Evolutionary conservation across 2,329 filamentous ascomycete genomes (phyloP).

Genomic region (Microdochium bolleyi): DNA sequence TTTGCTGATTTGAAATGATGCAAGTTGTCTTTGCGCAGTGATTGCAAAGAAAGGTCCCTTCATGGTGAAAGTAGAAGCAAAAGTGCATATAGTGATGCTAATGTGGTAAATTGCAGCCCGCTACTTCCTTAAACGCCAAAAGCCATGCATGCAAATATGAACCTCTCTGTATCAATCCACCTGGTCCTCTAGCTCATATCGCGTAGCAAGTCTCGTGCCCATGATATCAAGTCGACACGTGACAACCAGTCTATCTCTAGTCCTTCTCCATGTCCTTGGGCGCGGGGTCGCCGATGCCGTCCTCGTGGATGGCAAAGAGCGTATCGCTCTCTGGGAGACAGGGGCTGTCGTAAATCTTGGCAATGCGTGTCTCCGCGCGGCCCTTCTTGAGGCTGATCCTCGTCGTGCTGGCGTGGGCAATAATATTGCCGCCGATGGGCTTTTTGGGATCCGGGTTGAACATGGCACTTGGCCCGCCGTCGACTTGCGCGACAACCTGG

Average conservation of each 20-base stretch:
- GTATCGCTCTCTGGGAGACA: constrained; percentile 95
- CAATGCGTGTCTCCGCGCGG: constrained; percentile 87
- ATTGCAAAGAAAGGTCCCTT: no score
- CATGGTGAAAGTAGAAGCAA: not conserved
- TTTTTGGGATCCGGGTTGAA: constrained; percentile 99
- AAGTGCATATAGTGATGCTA: not conserved
- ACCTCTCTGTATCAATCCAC: not conserved
- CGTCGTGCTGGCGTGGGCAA: constrained; percentile 94
- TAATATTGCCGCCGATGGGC: constrained; percentile 97
- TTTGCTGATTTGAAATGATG: no score
- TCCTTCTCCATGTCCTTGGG: constrained; percentile 88
- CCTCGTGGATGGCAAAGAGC: constrained; percentile 92
- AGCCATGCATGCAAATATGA: not conserved
- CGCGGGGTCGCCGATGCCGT: constrained; percentile 90
- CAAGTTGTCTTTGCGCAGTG: no score
- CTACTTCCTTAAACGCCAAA: not conserved
- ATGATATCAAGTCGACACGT: not conserved
- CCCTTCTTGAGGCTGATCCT: constrained; percentile 94
- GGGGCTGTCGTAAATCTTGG: constrained; percentile 98
- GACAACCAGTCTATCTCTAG: not conserved
- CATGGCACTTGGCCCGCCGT: constrained; percentile 93
- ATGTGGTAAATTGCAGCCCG: not conserved
- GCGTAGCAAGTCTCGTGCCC: not conserved
- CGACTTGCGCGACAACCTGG: constrained; percentile 96
- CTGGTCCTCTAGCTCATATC: not conserved